phyloP scores from a whole-genome alignment of 1,139 yeast genomes.

The Lodderomyces pseudojiufengensis region DNA sequence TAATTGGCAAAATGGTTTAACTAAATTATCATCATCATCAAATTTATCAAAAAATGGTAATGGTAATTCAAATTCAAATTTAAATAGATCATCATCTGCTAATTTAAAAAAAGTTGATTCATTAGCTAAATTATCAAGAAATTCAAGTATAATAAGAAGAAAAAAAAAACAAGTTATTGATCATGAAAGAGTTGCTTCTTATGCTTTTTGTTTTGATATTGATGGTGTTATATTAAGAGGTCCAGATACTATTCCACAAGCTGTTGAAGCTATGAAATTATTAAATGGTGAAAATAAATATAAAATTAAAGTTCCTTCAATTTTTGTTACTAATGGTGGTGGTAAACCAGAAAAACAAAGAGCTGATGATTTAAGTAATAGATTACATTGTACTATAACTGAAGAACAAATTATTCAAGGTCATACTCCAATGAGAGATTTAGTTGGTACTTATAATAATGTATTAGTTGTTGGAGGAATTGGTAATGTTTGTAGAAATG shows the following conservation, averaged over 20 bases:
- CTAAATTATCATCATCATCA: constrained; percentile 42
- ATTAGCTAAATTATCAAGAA: constrained; percentile 49
- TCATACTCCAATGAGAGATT: constrained; percentile 84
- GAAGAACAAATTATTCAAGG: constrained; percentile 84
- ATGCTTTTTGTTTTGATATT: constrained; percentile 84
- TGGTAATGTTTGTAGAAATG: constrained; percentile 76
- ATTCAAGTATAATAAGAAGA: constrained; percentile 49
- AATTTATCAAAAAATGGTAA: constrained; percentile 29
- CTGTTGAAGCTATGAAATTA: constrained; percentile 63
- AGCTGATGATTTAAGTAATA: constrained; percentile 60
- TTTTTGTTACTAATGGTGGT: constrained; percentile 86
- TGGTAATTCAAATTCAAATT: not conserved
- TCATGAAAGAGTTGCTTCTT: constrained; percentile 71
- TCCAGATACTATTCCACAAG: constrained; percentile 75
- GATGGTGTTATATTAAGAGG: constrained; percentile 83
- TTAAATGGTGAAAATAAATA: constrained; percentile 76
- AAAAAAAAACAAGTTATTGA: constrained; percentile 54
- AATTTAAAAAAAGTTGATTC: constrained; percentile 49
- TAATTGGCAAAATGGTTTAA: constrained; percentile 52
- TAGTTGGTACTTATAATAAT: constrained; percentile 60
- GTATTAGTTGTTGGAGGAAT: constrained; percentile 85
- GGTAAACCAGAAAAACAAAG: constrained; percentile 75
- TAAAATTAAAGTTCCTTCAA: constrained; percentile 78
- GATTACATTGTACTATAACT: constrained; percentile 58
- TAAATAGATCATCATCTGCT: constrained; percentile 23